Percentiles rank a stretch among this genome's conserved stretches.
Conservation (phyloP, 1,284 basidiomycete genomes). For the Microbotryum violaceum region DNA sequence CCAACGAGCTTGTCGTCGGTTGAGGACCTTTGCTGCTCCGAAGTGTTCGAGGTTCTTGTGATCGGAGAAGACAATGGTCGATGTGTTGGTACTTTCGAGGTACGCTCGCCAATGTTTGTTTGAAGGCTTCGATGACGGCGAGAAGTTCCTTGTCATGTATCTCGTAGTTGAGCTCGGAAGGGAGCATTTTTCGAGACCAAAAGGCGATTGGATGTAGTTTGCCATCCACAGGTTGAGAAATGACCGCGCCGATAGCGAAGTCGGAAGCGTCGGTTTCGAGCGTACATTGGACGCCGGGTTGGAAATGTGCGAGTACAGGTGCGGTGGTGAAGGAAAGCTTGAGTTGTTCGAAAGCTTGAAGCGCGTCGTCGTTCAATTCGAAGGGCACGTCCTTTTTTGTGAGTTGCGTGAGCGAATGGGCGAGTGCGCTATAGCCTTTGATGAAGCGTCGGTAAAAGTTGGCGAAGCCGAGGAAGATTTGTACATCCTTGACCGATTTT, state of each 20-base stretch:
- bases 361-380: not conserved
- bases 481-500: slow-evolving; percentile 28
- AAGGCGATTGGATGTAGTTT: slow-evolving; percentile 28
- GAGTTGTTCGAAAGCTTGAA: slow-evolving; percentile 13
- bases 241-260: slow-evolving; percentile 28
- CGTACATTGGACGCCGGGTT: slow-evolving; percentile 36
- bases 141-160: slow-evolving; percentile 49
- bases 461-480: slow-evolving; percentile 31
- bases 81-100: no score
- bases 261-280: no score
- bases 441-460: no score
- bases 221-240: slow-evolving; percentile 20
- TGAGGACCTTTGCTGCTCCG: no score
- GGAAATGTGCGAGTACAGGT: slow-evolving; percentile 40
- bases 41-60: no score
- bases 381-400: not conserved
- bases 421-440: slow-evolving; percentile 2
- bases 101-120: no score
- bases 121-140: slow-evolving; percentile 26
- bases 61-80: no score
- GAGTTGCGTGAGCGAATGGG: slow-evolving; percentile 4
- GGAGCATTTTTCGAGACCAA: slow-evolving; percentile 27
- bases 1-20: no score
- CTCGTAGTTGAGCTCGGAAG: slow-evolving; percentile 47
- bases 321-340: no score